Base-by-base conservation (phyloP, 345 rosid species). In the Sisymbrium altissimum region DNA sequence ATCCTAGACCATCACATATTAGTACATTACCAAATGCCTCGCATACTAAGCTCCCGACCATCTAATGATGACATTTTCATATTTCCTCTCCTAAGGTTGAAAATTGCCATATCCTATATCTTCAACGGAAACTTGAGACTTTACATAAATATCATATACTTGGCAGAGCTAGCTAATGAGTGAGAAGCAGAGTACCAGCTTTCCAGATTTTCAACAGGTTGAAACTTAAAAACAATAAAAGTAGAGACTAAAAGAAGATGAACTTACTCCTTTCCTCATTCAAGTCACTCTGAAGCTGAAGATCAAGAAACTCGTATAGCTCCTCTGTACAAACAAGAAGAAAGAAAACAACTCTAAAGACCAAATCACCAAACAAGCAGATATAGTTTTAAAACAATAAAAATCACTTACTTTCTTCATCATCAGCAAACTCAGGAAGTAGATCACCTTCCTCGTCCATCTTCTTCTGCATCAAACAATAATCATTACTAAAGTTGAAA, bases 401-500 rank as follows among this genome's bases (percentile, higher is more conserved):
- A 23, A 52, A 32, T 29, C 55, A 73, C 82, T 76, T 74, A 91
- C 98, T 77, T 73, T 94, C 97, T 80, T 94, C 97, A 38, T 60
- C 89, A 81, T 94, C 95, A 58, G 85, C 90, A 75, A 94, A 94
- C 48, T 94, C 97, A 0, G 98, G 98, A 39, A 84, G 82, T 41
- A 87, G 50, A 32, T 75, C 83, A 64, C 98, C 97, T 75, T 89
- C 97, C 80, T 88, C 97, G 72, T 83, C 97, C 3, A 91, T 81
- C 75, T 85, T 91, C 73, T 83, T 89, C 98, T 94, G 86, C 55
- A 59, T 53, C 27, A 38, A 7, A 30, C 7, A 23, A 10, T 13
- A 59, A 13, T 23, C 33, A 2, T 33, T 44, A 19, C 43, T n/a
- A 33, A 33, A 33, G 38, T 1, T 33, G 0, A 32, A 33, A 33